Conservation (phyloP, 2,329 filamentous ascomycete genomes). For the Trichoderma semiorbis region DNA sequence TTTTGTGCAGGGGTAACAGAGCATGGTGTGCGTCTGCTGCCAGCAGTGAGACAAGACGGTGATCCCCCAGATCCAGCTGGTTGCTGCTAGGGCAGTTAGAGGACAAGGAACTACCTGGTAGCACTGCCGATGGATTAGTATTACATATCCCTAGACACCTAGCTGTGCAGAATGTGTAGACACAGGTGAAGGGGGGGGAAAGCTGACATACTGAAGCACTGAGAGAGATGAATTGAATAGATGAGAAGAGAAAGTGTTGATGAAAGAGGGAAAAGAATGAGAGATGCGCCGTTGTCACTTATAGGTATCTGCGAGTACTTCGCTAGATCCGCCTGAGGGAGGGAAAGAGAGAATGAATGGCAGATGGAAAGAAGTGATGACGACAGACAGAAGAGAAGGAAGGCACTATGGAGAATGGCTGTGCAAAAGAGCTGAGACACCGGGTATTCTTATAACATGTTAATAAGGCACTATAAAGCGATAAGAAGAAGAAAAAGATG, state of each 20-base stretch:
- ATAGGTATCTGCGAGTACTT: no score
- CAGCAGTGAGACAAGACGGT: neutral
- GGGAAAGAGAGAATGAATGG: neutral
- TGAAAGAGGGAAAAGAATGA: neutral
- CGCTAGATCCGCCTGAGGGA: no score
- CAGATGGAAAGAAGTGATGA: neutral
- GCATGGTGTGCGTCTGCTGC: neutral
- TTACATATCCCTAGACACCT: neutral
- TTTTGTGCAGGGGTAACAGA: neutral
- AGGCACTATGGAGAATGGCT: neutral
- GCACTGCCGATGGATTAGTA: neutral
- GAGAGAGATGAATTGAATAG: neutral
- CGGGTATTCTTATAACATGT: neutral
- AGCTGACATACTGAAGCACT: neutral
- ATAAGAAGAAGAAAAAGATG: neutral
- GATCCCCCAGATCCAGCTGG: constrained; percentile 3
- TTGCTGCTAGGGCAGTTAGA: neutral
- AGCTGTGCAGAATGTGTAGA: neutral
- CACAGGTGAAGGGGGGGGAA: neutral
- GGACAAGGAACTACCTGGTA: neutral
- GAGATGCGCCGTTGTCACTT: neutral
- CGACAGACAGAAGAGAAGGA: neutral
- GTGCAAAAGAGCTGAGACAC: neutral
- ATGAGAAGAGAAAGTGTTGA: neutral
- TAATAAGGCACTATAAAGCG: neutral